These are phyloP conservation scores for Herpotrichia juniperi DNA, from an alignment of 2,329 filamentous ascomycete genomes.

Conservation along the genomic window DNA sequence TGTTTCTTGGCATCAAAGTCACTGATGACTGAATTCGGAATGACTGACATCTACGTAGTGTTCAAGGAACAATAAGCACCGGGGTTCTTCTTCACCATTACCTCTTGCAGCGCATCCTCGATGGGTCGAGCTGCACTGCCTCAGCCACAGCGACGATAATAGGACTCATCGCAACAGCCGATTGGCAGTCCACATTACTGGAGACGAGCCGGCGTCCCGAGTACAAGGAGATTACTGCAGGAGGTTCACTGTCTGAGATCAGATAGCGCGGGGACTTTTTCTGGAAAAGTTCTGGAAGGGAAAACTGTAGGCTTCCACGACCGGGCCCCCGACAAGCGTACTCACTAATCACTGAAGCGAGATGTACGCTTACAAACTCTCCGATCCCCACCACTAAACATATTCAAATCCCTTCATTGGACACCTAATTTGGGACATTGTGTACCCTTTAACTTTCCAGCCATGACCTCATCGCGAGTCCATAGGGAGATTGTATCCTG, in stretches of 20 bases:
- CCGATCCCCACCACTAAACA: conserved; percentile 18
- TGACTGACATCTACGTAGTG: conserved; percentile 1
- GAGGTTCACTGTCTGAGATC: conserved; percentile 21
- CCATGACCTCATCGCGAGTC: conserved; percentile 33
- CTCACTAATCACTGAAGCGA: conserved; percentile 31
- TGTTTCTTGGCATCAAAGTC: conserved; percentile 8
- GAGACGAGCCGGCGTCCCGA: conserved; percentile 12
- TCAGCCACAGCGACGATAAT: conserved; percentile 19
- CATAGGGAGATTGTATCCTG: conserved; percentile 18
- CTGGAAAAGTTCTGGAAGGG: conserved; percentile 34
- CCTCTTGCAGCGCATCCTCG: neutral
- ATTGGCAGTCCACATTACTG: conserved; percentile 15
- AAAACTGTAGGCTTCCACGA: neutral
- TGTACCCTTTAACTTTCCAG: conserved; percentile 9
- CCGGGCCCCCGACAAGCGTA: conserved; percentile 11
- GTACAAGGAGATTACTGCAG: conserved; percentile 20
- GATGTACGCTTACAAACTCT: conserved; percentile 37
- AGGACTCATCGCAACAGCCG: conserved; percentile 5
- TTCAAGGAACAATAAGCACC: conserved; percentile 17
- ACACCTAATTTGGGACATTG: conserved; percentile 24
- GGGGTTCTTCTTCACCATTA: conserved; percentile 5
- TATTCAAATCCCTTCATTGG: conserved; percentile 15
- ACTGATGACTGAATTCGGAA: conserved; percentile 12
- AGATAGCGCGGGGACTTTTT: conserved; percentile 12
- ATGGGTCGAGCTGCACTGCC: conserved; percentile 19